phyloP scores from a whole-genome alignment of 345 rosid genomes.

The Cochlearia excelsa region DNA sequence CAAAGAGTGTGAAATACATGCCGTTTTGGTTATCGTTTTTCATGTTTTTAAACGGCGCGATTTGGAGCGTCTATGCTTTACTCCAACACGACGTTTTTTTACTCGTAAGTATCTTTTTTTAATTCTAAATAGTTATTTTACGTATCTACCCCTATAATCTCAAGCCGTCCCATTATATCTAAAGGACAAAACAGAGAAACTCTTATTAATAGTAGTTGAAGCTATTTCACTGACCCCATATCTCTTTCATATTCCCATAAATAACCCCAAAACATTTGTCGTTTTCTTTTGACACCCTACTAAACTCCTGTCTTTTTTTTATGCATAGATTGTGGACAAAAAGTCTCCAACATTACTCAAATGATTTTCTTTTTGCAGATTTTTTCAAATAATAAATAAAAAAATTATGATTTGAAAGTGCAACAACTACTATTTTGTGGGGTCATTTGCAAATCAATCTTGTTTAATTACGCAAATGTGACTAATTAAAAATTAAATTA shows the following conservation, averaged over 20 bases:
- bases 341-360: slow-evolving; percentile 24
- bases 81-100: slow-evolving; percentile 51
- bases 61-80: slow-evolving; percentile 58
- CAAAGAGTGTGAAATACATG: slow-evolving; percentile 46
- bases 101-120: slow-evolving; percentile 37
- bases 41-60: slow-evolving; percentile 62
- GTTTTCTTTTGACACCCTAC: slow-evolving; percentile 1
- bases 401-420: slow-evolving; percentile 3
- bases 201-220: not conserved
- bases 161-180: too few relatives aligned
- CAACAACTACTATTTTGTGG: slow-evolving; percentile 16
- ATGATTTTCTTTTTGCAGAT: slow-evolving; percentile 2
- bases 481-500: not conserved
- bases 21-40: slow-evolving; percentile 69
- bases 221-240: slow-evolving; percentile 13
- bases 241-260: not conserved
- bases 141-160: too few relatives aligned
- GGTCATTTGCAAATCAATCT: not conserved
- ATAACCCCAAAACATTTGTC: slow-evolving; percentile 17
- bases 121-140: too few relatives aligned
- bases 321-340: slow-evolving; percentile 20
- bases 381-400: not conserved
- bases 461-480: too few relatives aligned
- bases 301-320: not conserved
- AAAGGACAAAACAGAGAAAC: not conserved